Evolutionary conservation across 108 stramenopile species (phyloP), one percentile per base, ranked within the genome.

Genomic region (Cyclotella baltica): DNA sequence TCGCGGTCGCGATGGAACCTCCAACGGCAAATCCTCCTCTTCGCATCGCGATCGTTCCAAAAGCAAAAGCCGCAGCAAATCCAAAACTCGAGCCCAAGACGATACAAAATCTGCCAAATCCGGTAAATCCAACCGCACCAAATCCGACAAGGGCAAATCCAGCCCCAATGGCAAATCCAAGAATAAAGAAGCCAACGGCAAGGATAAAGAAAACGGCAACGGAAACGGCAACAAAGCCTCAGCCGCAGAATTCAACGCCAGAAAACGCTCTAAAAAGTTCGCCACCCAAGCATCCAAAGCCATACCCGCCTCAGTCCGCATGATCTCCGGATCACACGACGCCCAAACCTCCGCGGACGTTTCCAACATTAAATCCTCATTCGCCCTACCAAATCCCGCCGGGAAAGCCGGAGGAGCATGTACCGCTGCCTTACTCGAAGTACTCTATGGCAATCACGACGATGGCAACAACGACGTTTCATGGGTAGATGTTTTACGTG

Each of bases 271-370:
- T 0, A 62, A 78, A 57, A 78, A 65, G 22, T 78, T 78, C 46
- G 62, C 78, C 52, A 38, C 70, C 22, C 73, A 84, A 67, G 86
- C 88, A 47, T 38, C 75, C 46, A 76, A 90, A 63, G 85, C 85
- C 2, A 91, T 93, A 63, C 92, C 92, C 19, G 88, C 90, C 47
- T 85, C 87, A 15, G 67, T 94, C 29, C 88, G 90, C 19, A 97
- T 97, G 97, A 94, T 96, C 53, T 90, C 89, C 34, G 96, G 96
- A 2, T 97, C 90, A 67, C 81, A 75, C 35, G 92, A 93, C 63
- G 59, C 74, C 31, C 94, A 97, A 77, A 96, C 96, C 16, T 90
- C 89, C 40, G 93, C 96, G 11, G 97, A 98, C 73, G 95, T 98
- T 47, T 77, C 80, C 52, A 93, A 91, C 67, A 85, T 90, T n/a